Base-by-base conservation (phyloP, 139 green algal genomes). In the Picochlorum sp. region DNA sequence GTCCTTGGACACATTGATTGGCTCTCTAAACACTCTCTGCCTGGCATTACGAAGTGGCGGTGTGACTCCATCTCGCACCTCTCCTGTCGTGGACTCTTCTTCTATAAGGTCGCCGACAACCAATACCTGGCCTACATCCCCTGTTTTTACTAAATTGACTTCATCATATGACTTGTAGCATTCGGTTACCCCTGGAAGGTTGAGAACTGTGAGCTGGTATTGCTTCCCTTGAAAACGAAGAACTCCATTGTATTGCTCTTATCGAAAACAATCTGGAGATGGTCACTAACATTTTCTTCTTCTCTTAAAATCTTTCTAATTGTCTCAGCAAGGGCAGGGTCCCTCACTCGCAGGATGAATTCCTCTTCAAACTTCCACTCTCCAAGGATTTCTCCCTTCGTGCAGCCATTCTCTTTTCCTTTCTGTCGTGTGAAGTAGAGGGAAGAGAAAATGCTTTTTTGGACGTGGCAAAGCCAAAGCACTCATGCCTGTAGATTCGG, bases 121-220 rank as follows among this genome's bases (percentile, higher is more conserved):
- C 62, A 88, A 74, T 61, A 88, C 59, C 79, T 96, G 86, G 1
- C 86, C 89, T 15, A 97, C 72, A 64, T 97, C 87, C 10, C 67
- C 76, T 10, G 72, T 84, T 62, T 97, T 97, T 15, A 97, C 85
- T 34, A 95, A 77, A 74, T 96, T 88, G n/a, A 81, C 72, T 41
- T 96, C 89, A 58, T 96, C 88, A 30, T 89, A 84, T 4, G 88
- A 96, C 69, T 97, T 97, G 80, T 88, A 97, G 20, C 78, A 83
- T 70, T 97, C 91, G 34, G 92, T 79, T 6, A 95, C 75, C 3
- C 70, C 83, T 6, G 91, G 91, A 20, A 97, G 74, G 65, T 92
- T 79, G 23, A 90, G 79, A 45, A 96, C 67, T 3, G 67, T 55
- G 0, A 90, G 74, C 0, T 70, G 69, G 61, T 86, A 84, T 13